Base-by-base conservation (phyloP, 768 basidiomycete species). In the Amanita pallidorosea region DNA sequence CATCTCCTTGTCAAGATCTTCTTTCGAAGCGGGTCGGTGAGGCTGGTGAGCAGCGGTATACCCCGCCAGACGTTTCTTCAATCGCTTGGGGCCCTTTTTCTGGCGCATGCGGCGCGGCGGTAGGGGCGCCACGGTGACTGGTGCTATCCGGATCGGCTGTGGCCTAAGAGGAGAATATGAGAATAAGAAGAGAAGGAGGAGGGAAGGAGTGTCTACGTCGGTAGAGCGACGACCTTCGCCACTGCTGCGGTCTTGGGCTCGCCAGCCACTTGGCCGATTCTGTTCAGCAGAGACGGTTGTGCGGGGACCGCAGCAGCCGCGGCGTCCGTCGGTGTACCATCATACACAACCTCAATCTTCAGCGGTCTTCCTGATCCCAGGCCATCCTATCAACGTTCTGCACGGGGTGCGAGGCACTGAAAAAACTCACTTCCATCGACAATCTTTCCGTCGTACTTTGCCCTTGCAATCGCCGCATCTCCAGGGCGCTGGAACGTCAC, bases 1-100 rank as follows among this genome's bases (percentile, higher is more conserved):
- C 83, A 89, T 88, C 63, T 89, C 86, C 61, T 75, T 72, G 61
- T 89, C 86, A 20, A 89, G 71, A 53, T 88, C 77, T 23, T 73
- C 80, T 6, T 67, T 60, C 0, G 83, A 76, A 12, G 62, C 54
- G 3, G 64, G 52, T 44, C 22, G 38, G 8, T 13, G 48, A 8
- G 22, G 13, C 1, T 42, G 51, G 2, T 33, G 31, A 33, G 13
- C 33, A 13, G 33, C 33, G 13, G 20, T 5, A 44, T 15, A 17
- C 36, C 17, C 51, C 4, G 15, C 43, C 23, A 45, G 4, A 2
- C 57, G 48, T 55, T 88, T 88, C 59, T 85, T 86, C 38, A 86
- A 61, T 35, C 87, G 77, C 58, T 77, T 81, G 0, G 87, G 83
- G 0, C 87, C 87, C 58, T 88, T 89, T 69, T 83, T 87, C 36